Base-by-base conservation (phyloP, 2,329 filamentous ascomycete genomes). In the Trichophyton verrucosum region DNA sequence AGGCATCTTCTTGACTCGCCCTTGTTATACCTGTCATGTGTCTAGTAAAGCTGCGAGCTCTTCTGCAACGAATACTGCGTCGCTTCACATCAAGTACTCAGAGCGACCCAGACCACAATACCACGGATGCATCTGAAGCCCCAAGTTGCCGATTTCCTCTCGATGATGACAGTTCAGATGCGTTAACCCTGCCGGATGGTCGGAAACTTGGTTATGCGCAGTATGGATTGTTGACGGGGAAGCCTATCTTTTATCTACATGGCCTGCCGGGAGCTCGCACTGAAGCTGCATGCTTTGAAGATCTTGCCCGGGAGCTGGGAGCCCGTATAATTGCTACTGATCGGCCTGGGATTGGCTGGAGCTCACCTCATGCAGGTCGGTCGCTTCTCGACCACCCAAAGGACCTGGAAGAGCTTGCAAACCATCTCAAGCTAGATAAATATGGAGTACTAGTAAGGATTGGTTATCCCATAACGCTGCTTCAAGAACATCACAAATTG, bases 291-390 rank as follows among this genome's bases (percentile, higher is more conserved):
- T 63, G 69, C 11, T 70, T 73, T 62, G 70, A 77, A 60, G 63
- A 70, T 0, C 61, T 66, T 11, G 73, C 70, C 42, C 64, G 67
- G 11, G 70, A 71, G 8, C 71, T 71, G 30, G 68, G 68, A 40
- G 66, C 75, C 33, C 73, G 74, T 5, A 66, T 79, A 38, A 72
- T 80, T 58, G 68, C 70, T 4, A 68, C 73, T 8, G 77, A 79
- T 57, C 68, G 77, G 15, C 77, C 77, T 7, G 76, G 77, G 7
- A 69, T 71, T 20, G 78, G 78, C 0, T 67, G 72, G 17, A 76
- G 74, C 6, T 75, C 71, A 1, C 71, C 71, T 51, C 71, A 77
- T 36, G 66, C 69, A 0, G 65, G 68, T 42, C 72, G 75, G 8
- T 70, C 65, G 3, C 68, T 78, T 0, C 68, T 75, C 20, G 73